phyloP scores from a whole-genome alignment of 139 green algal genomes.

The Volvox africanus region DNA sequence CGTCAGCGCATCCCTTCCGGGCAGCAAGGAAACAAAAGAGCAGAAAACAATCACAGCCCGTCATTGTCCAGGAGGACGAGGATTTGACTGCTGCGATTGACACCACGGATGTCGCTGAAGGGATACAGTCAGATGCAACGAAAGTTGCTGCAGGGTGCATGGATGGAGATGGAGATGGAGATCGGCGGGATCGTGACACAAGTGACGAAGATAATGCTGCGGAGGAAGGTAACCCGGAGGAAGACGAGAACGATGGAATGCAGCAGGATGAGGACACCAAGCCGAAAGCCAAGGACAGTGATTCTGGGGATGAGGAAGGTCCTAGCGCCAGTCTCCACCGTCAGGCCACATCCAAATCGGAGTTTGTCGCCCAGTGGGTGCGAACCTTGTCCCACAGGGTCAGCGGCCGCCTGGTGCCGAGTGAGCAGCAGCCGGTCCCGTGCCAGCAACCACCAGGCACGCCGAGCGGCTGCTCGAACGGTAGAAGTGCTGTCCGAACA shows the following conservation, averaged over 20 bases:
- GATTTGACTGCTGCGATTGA: neutral
- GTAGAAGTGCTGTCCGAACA: too few relatives aligned
- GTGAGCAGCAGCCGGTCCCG: neutral
- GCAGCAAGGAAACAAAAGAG: neutral
- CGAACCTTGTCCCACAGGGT: neutral
- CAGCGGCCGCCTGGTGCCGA: neutral
- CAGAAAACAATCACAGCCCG: neutral
- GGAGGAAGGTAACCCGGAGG: neutral
- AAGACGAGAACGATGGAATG: neutral
- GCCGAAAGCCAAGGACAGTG: neutral
- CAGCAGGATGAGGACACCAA: neutral
- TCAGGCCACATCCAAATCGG: neutral
- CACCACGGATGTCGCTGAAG: neutral
- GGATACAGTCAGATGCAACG: neutral
- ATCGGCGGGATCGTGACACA: neutral
- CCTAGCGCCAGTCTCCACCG: slow-evolving; percentile 2
- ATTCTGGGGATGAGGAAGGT: neutral
- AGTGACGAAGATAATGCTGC: neutral
- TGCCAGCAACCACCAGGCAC: too few relatives aligned
- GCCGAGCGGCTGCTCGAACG: too few relatives aligned
- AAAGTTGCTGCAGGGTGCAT: neutral
- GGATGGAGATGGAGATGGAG: neutral
- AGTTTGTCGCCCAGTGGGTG: slow-evolving; percentile 49
- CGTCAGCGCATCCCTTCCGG: neutral
- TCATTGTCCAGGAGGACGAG: neutral